A percentile compares a stretch with the other conserved stretches of the same genome.
These are phyloP conservation scores for Xylaria sp. DNA, from an alignment of 2,329 filamentous ascomycete genomes.

Conservation along the genomic window DNA sequence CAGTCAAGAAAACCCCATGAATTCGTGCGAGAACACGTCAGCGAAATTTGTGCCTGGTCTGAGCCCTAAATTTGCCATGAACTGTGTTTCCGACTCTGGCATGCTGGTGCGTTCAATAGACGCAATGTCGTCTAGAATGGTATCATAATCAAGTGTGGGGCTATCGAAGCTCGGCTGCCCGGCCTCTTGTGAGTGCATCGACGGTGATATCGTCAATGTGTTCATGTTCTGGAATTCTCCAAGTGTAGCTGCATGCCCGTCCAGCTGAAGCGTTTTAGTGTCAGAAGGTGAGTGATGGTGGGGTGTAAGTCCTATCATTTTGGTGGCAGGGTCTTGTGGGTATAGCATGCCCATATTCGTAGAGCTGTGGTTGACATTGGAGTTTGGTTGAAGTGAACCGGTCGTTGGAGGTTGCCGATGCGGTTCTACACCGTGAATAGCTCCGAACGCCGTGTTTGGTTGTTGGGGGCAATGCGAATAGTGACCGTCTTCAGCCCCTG, in stretches of 20 bases:
- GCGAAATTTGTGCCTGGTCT: slow-evolving; percentile 65
- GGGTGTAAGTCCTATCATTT: slow-evolving; percentile 5
- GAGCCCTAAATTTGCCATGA: slow-evolving; percentile 71
- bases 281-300: neutral
- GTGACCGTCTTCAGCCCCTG: neutral
- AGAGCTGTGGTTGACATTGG: neutral
- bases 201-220: slow-evolving; percentile 4
- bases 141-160: slow-evolving; percentile 53
- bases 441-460: neutral
- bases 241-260: neutral
- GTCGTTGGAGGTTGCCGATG: neutral
- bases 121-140: slow-evolving; percentile 58
- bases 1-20: slow-evolving; percentile 32
- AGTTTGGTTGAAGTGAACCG: slow-evolving; percentile 6
- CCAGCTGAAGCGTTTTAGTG: slow-evolving; percentile 1
- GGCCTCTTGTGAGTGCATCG: slow-evolving; percentile 14
- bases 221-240: slow-evolving; percentile 10
- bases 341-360: slow-evolving; percentile 1
- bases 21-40: slow-evolving; percentile 44
- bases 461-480: neutral
- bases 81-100: slow-evolving; percentile 63
- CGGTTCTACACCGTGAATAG: neutral
- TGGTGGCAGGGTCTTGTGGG: neutral
- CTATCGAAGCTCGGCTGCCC: slow-evolving; percentile 34
- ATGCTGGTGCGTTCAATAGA: slow-evolving; percentile 56